phyloP scores from a whole-genome alignment of 1,139 yeast species.

The Keqinozyma sinolaborantium region DNA sequence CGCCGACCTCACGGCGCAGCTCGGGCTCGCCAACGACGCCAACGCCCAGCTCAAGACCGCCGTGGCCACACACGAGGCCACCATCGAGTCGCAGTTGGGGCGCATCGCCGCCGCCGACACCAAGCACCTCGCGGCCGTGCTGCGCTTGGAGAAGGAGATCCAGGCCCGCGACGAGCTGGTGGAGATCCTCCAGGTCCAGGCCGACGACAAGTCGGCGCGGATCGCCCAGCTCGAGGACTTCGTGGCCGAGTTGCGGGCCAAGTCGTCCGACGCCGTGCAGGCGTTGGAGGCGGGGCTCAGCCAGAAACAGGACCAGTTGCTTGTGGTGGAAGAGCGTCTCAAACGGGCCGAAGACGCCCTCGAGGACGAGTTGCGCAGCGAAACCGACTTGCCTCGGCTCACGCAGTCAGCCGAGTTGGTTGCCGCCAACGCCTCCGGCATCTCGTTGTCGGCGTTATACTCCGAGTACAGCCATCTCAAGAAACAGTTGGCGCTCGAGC shows the following conservation, averaged over 20 bases:
- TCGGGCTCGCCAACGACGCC: constrained; percentile 19
- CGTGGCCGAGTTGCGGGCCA: constrained; percentile 37
- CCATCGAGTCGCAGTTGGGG: constrained; percentile 45
- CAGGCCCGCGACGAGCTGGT: constrained; percentile 61
- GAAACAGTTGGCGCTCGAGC: constrained; percentile 66
- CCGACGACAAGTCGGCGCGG: constrained; percentile 42
- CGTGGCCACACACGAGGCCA: constrained; percentile 15
- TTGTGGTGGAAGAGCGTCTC: constrained; percentile 32
- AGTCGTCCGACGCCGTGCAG: constrained; percentile 27
- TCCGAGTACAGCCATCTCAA: constrained; percentile 65
- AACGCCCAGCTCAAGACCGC: constrained; percentile 15
- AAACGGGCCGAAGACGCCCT: constrained; percentile 40
- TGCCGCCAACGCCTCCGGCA: constrained; percentile 48
- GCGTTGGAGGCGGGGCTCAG: constrained; percentile 20
- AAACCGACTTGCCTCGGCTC: constrained; percentile 36
- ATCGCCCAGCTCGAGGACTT: constrained; percentile 46
- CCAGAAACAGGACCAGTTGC: constrained; percentile 29
- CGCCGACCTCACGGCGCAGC: constrained; percentile 22
- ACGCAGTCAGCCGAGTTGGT: constrained; percentile 37
- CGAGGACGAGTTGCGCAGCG: constrained; percentile 39
- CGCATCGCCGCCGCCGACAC: constrained; percentile 27
- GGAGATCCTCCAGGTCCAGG: constrained; percentile 53
- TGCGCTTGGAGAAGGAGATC: constrained; percentile 60
- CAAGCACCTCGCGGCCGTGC: constrained; percentile 33
- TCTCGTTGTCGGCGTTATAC: constrained; percentile 66